Base-by-base conservation (phyloP, 192 early-diverging fungal genomes). In the Jimgerdemannia flammicorona region DNA sequence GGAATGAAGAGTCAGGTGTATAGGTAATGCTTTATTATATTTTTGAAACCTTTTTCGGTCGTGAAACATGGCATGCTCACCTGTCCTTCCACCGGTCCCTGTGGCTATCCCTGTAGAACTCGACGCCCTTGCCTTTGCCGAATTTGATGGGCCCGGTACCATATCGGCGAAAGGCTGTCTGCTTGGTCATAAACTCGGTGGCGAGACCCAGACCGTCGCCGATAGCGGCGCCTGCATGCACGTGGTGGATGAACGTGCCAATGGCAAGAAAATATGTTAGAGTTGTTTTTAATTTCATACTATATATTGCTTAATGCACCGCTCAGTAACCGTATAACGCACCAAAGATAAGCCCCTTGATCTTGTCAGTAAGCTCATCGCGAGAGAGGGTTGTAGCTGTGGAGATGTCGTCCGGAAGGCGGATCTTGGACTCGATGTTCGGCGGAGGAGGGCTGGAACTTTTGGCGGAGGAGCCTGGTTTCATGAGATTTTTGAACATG, bases 171-270 rank as follows among this genome's bases (percentile, higher is more conserved):
- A 29, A 72, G 3, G 87, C 84, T 44, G 81, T 59, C 44, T 63
- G 40, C 72, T 73, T 96, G 80, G 88, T 88, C 78, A 97, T 96
- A 67, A 96, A 89, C 82, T 97, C 96, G 73, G 95, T 87, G 2
- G 96, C 96, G 44, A 93, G 93, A 41, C 87, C 84, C 29, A 88
- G 87, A 17, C 90, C 88, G 39, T 90, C 88, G 40, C 87, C 90
- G 70, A 90, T 88, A 8, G 85, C 80, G 10, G 70, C 77, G 7
- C 89, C 89, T 76, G 86, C 75, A 70, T 87, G 83, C 63, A 93
- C 91, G 65, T 41, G 44, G 4, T 18, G 3, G 18, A 59, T 54
- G 3, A 54, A 49, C 40, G 69, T 40, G 3, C 29, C 29, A 0
- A 29, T 29, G 29, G 29, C 29, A 29, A 29, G 29, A 29, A 29